These are phyloP conservation scores for Abortiporus biennis DNA, from an alignment of 1,284 basidiomycete genomes.

Conservation along the genomic window DNA sequence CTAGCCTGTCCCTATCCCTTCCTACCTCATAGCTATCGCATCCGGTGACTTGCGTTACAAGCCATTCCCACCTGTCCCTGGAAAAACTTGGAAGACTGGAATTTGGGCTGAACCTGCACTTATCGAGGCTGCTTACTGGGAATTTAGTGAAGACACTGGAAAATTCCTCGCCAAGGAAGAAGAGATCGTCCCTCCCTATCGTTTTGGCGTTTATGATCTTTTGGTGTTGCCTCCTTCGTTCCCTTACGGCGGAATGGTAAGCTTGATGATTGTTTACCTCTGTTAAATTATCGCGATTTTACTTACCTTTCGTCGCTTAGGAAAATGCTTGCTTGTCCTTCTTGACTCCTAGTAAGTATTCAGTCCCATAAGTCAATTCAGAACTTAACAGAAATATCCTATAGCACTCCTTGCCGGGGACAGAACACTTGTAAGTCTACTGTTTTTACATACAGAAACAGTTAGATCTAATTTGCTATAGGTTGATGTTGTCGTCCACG, in stretches of 20 bases:
- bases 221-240: constrained; percentile 93
- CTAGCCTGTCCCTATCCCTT: constrained; percentile 81
- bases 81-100: constrained; percentile 73
- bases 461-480: too few relatives aligned
- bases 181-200: constrained; percentile 67
- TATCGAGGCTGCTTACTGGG: constrained; percentile 79
- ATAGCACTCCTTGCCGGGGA: constrained; percentile 78
- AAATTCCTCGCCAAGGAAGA: constrained; percentile 80
- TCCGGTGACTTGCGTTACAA: constrained; percentile 78
- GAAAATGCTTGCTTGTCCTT: constrained; percentile 85
- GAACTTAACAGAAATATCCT: neutral
- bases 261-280: constrained; percentile 14
- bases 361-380: neutral
- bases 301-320: constrained; percentile 30
- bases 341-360: constrained; percentile 71
- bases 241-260: constrained; percentile 87
- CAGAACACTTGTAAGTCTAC: constrained; percentile 57
- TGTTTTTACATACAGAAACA: too few relatives aligned
- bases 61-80: constrained; percentile 52
- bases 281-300: neutral
- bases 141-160: constrained; percentile 82
- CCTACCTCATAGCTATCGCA: constrained; percentile 86
- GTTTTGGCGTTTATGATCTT: constrained; percentile 88
- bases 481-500: constrained; percentile 77
- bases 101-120: constrained; percentile 88